Conservation (phyloP, 2,329 filamentous ascomycete species). For the Cladophialophora exuberans region DNA sequence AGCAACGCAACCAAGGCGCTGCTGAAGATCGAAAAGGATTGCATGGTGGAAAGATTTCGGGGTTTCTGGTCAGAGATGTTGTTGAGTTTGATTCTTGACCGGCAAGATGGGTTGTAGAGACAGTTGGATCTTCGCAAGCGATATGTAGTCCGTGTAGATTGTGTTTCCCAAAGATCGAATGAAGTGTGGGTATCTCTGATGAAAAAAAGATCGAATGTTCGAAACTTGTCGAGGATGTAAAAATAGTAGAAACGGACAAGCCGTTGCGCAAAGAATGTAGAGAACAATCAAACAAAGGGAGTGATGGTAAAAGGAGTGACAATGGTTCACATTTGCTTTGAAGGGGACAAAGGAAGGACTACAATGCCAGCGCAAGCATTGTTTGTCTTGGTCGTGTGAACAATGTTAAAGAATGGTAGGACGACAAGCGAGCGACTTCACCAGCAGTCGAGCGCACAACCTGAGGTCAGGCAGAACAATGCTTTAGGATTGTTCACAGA, state of each 20-base stretch:
- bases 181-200: slow-evolving; percentile 18
- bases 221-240: slow-evolving; percentile 18
- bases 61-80: not conserved
- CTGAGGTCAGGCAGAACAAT: slow-evolving; percentile 9
- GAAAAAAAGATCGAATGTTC: slow-evolving; percentile 17
- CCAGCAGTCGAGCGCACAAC: slow-evolving; percentile 15
- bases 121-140: not conserved
- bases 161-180: slow-evolving; percentile 14
- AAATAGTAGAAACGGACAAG: slow-evolving; percentile 11
- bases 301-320: slow-evolving; percentile 29
- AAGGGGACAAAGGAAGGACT: slow-evolving; percentile 23
- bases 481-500: not conserved
- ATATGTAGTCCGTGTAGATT: not conserved
- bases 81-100: not conserved
- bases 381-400: slow-evolving; percentile 23
- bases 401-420: slow-evolving; percentile 24
- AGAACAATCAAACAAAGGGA: slow-evolving; percentile 25
- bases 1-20: slow-evolving; percentile 34
- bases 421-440: slow-evolving; percentile 27
- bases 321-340: slow-evolving; percentile 22
- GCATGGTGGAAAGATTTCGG: slow-evolving; percentile 19
- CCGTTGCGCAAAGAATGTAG: slow-evolving; percentile 23
- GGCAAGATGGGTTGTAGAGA: slow-evolving; percentile 8
- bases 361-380: slow-evolving; percentile 32
- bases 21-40: slow-evolving; percentile 28